Evolutionary conservation across 2,329 filamentous ascomycete species (phyloP).

Genomic region (Fusarium guadeloupense): DNA sequence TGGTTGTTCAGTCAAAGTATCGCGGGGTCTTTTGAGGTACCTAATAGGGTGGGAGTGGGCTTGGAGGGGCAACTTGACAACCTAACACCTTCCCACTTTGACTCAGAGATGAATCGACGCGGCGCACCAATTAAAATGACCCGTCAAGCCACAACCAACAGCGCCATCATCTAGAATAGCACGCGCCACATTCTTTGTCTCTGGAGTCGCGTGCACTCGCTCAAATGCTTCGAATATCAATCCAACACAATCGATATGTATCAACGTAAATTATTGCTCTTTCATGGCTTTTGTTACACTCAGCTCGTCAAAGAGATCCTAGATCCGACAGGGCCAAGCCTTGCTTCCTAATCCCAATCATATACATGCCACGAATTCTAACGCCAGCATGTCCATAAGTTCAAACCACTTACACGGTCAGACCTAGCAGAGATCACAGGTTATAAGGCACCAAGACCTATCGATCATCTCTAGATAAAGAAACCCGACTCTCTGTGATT

Average conservation of each 20-base stretch:
- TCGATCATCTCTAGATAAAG: slow-evolving; percentile 10
- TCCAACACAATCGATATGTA: slow-evolving; percentile 17
- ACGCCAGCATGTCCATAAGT: slow-evolving; percentile 39
- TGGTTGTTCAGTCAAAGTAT: slow-evolving; percentile 35
- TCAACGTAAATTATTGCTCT: slow-evolving; percentile 40
- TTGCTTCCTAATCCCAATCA: slow-evolving; percentile 36
- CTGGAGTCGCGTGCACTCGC: slow-evolving; percentile 9
- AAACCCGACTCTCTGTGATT: slow-evolving; percentile 9
- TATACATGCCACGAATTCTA: slow-evolving; percentile 42
- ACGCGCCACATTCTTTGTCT: slow-evolving; percentile 22
- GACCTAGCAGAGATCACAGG: slow-evolving; percentile 9
- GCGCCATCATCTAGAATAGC: background rate
- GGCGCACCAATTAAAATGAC: slow-evolving; percentile 36
- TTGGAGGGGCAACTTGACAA: slow-evolving; percentile 40
- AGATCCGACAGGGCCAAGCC: slow-evolving; percentile 16
- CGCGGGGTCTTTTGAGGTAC: slow-evolving; percentile 37
- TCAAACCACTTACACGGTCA: slow-evolving; percentile 32
- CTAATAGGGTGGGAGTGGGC: slow-evolving; percentile 18
- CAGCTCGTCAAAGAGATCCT: slow-evolving; percentile 32
- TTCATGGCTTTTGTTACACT: slow-evolving; percentile 44
- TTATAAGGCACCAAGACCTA: slow-evolving; percentile 3
- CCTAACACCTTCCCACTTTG: slow-evolving; percentile 28
- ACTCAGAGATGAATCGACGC: slow-evolving; percentile 30
- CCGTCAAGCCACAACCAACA: slow-evolving; percentile 10
- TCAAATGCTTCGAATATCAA: background rate